Evolutionary conservation across 768 basidiomycete genomes (phyloP).

Genomic region (Leccinum variicolor): DNA sequence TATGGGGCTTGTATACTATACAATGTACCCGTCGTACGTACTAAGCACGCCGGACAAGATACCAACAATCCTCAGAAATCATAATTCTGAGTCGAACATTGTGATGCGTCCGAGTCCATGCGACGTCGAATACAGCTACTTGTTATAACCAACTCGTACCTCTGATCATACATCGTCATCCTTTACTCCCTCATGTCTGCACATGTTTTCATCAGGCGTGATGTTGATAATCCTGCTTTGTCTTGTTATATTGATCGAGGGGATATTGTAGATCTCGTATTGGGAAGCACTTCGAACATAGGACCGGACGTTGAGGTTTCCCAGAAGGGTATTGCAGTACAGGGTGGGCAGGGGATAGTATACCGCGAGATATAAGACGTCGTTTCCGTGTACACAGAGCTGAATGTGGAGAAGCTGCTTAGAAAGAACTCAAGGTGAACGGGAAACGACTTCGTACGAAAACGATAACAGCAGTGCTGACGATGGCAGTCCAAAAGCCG

Average conservation of each 20-base stretch:
- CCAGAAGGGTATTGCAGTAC: neutral
- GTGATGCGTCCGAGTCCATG: neutral
- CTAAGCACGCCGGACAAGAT: neutral
- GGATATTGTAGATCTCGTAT: neutral
- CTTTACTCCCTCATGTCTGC: neutral
- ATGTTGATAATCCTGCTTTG: neutral
- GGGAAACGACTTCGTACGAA: neutral
- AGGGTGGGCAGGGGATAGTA: neutral
- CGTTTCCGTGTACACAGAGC: neutral
- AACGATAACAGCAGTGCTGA: neutral
- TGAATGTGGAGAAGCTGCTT: neutral
- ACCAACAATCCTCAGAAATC: neutral
- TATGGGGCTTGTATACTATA: neutral
- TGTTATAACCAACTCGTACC: neutral
- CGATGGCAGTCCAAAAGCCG: neutral
- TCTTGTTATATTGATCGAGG: neutral
- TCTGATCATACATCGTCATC: neutral
- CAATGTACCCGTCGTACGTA: neutral
- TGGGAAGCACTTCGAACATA: neutral
- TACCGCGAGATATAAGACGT: neutral
- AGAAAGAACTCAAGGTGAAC: neutral
- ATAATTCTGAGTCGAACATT: neutral
- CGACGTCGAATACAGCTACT: neutral
- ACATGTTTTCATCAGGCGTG: neutral
- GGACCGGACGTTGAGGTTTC: neutral